Conservation (phyloP, 805 yeast genomes). For the Lipomyces yamanashiensis region DNA sequence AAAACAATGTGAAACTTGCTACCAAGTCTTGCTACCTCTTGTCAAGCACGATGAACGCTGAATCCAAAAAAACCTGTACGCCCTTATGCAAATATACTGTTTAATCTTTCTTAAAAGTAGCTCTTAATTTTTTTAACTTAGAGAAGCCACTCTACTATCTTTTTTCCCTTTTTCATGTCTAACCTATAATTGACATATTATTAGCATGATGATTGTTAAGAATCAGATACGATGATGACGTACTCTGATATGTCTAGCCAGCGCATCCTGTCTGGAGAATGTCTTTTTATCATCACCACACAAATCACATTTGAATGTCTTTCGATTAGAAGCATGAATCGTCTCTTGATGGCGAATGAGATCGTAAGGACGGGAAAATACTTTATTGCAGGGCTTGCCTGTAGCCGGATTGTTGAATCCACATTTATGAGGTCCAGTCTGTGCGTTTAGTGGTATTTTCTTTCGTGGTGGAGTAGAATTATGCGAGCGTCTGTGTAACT, state of each 20-base stretch:
- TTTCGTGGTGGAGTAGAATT: constrained; percentile 30
- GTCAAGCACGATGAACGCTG: not conserved
- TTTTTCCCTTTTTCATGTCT: constrained; percentile 35
- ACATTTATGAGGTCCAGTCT: constrained; percentile 54
- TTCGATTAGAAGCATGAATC: constrained; percentile 86
- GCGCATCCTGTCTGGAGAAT: constrained; percentile 91
- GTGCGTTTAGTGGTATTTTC: constrained; percentile 34
- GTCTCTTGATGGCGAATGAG: constrained; percentile 95
- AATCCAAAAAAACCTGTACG: constrained; percentile 13
- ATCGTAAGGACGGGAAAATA: constrained; percentile 93
- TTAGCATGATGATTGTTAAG: not conserved
- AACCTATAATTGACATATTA: constrained; percentile 11
- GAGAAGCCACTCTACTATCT: too few relatives aligned
- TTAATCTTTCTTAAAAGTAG: not conserved
- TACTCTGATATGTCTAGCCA: constrained; percentile 89
- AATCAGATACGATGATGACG: constrained; percentile 41
- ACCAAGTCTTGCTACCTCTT: not conserved
- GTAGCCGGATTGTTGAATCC: constrained; percentile 63
- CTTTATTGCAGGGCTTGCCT: constrained; percentile 69
- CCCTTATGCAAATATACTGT: constrained; percentile 9
- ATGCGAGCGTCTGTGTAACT: constrained; percentile 26
- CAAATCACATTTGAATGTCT: constrained; percentile 80
- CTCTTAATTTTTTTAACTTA: not conserved
- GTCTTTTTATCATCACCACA: constrained; percentile 84
- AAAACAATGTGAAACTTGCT: not conserved